Evolutionary conservation across 495 filamentous ascomycete genomes (phyloP), one percentile per base, ranked within the genome.

Genomic region (Talaromyces nanjingensis): DNA sequence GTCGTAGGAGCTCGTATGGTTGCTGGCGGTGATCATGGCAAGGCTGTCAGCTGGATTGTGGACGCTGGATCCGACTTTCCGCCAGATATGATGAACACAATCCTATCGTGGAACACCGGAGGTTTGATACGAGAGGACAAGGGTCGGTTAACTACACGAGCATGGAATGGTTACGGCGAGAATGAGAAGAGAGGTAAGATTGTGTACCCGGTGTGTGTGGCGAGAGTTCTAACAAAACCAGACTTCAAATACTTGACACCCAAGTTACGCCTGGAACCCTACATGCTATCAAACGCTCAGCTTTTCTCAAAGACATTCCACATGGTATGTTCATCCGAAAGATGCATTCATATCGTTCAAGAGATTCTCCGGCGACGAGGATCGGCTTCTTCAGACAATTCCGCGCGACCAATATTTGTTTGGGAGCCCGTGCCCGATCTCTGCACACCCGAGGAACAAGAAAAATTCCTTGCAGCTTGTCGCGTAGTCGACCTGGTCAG

Each of bases 401-500:
- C 65, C 37, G 62, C 72, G 6, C 80, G 81, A 31, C 92, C 90
- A 2, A 71, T 94, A 12, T 88, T 97, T 72, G 84, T 97, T 45
- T 98, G 94, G 94, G 94, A 98, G 71, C 94, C 94, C 4, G 88
- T 97, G 3, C 94, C 96, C 11, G 91, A 96, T 70, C 83, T 90
- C 2, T 97, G 94, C 71, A 85, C 81, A 0, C 90, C 91, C 0
- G 83, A 85, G 64, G 86, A 97, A 72, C 79, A 92, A 58, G 77
- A 86, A 2, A 88, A 85, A 64, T 90, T 88, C 75, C 83, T 88
- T 37, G 84, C 88, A 60, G 86, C 86, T 16, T 82, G 90, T 25
- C 79, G 80, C n/a, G 74, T 88, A 18, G 87, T 97, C 33, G 89
- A 98, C 71, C 79, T 97, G 60, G 87, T 94, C 70, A 91, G 88